A percentile compares a stretch with the other conserved stretches of the same genome.
These are phyloP conservation scores for Rhamnella rubrinervis DNA, from an alignment of 331 rosid genomes.

Conservation along the genomic window DNA sequence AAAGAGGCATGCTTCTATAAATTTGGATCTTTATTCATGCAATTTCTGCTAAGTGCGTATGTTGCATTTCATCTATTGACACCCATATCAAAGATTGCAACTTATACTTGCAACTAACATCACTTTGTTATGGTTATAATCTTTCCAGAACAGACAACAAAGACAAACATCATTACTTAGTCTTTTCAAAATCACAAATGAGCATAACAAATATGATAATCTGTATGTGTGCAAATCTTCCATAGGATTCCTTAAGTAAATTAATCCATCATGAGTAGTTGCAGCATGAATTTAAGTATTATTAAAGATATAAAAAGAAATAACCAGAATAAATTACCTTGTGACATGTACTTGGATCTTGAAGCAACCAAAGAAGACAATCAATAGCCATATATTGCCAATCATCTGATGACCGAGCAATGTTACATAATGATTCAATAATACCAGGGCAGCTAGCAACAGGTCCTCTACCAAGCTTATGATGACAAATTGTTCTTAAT, in stretches of 20 bases:
- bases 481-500: slow-evolving; percentile 90
- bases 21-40: too few species aligned
- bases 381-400: slow-evolving; percentile 99
- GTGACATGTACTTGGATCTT: slow-evolving; percentile 79
- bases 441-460: slow-evolving; percentile 83
- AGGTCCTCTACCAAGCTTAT: slow-evolving; percentile 92
- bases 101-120: not conserved
- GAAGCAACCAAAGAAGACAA: slow-evolving; percentile 94
- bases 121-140: not conserved
- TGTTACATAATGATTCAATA: slow-evolving; percentile 82
- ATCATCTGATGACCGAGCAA: slow-evolving; percentile 92
- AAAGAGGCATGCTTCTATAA: too few species aligned
- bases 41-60: too few species aligned
- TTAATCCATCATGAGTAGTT: not conserved
- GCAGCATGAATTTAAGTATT: not conserved
- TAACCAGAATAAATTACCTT: slow-evolving; percentile 50
- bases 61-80: not conserved
- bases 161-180: not conserved
- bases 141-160: slow-evolving; percentile 3
- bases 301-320: not conserved
- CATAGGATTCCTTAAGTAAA: not conserved
- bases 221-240: not conserved
- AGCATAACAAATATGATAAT: not conserved
- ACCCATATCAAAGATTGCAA: not conserved
- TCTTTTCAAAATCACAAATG: slow-evolving; percentile 12